Evolutionary conservation across 345 rosid genomes (phyloP), one percentile per base, ranked within the genome.

Genomic region (Eucalyptus rudis): DNA sequence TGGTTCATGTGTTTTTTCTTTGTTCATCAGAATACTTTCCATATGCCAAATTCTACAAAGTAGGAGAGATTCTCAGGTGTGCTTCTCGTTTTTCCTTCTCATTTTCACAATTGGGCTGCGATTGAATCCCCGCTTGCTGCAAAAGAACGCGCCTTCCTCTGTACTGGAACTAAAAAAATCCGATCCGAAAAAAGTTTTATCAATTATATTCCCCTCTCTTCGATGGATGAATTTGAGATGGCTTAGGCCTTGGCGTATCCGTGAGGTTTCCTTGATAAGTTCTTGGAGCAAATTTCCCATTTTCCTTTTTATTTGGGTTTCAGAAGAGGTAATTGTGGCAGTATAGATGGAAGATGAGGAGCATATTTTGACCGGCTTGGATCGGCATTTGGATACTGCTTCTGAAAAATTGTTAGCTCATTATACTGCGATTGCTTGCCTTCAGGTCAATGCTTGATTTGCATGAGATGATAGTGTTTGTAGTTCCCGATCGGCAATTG

Each of bases 241-340:
- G 47, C 83, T 5, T 5, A 40, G 62, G 99, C 97, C 98, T 31
- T 97, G 98, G 99, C 90, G 97, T 89, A 89, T 96, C 90, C 89
- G 95, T 86, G 93, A 94, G 45, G 97, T 97, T 94, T 95, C 98
- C 49, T 94, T 96, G 88, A 98, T 95, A 93, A 92, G 94, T 87
- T 59, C 14, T 25, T 24, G n/a, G 14, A 24, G 64, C n/a, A 58
- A 58, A 25, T 24, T 58, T 10, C 64, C 64, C 64, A 25, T n/a
- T n/a, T 58, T 58, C 12, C 7, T 56, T 19, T 58, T 58, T 25
- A 6, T 58, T 58, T 24, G 64, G 64, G n/a, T 10, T 58, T 24
- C 64, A 58, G 64, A 10, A 5, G 43, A 40, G 43, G 43, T 40
- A 24, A 5, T 58, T 24, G 64, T 25, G 64, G 64, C 64, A 25